phyloP scores from a whole-genome alignment of 2,329 filamentous ascomycete species.

The Chrysoporthe cubensis region DNA sequence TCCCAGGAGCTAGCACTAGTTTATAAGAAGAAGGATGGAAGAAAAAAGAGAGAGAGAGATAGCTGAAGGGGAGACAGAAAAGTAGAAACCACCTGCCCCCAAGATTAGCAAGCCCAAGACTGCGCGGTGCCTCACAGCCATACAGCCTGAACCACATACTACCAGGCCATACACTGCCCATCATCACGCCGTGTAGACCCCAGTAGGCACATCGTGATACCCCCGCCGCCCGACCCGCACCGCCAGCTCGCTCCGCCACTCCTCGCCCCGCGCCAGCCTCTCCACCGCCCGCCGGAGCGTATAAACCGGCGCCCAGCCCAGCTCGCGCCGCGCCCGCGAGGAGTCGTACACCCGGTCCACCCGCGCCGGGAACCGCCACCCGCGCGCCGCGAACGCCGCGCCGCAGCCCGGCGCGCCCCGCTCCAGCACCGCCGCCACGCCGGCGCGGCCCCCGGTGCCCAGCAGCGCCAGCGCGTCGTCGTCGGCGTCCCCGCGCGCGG shows the following conservation, averaged over 20 bases:
- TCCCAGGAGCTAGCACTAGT: too few relatives aligned
- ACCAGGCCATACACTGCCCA: too few relatives aligned
- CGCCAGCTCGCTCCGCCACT: conserved; percentile 46
- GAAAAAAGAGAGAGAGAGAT: neutral
- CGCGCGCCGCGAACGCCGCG: conserved; percentile 37
- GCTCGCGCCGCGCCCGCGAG: conserved; percentile 43
- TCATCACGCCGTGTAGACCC: conserved; percentile 44
- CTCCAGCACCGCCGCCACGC: conserved; percentile 33
- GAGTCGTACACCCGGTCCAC: conserved; percentile 53
- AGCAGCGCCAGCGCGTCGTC: conserved; percentile 38
- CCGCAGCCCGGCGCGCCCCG: conserved; percentile 35
- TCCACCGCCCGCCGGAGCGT: conserved; percentile 45
- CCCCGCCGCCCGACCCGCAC: conserved; percentile 47
- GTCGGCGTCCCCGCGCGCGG: too few relatives aligned
- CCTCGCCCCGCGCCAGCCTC: conserved; percentile 40
- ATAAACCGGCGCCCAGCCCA: conserved; percentile 48
- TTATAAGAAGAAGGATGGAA: neutral
- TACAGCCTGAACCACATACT: neutral
- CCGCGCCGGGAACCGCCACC: conserved; percentile 44
- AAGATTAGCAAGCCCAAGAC: too few relatives aligned
- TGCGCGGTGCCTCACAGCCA: too few relatives aligned
- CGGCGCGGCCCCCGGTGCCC: conserved; percentile 38
- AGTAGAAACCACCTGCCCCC: neutral
- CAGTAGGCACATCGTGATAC: conserved; percentile 48
- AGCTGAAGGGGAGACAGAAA: neutral